These are phyloP conservation scores for Angomonas ambiguus DNA, from an alignment of 208 protist genomes.

Conservation along the genomic window DNA sequence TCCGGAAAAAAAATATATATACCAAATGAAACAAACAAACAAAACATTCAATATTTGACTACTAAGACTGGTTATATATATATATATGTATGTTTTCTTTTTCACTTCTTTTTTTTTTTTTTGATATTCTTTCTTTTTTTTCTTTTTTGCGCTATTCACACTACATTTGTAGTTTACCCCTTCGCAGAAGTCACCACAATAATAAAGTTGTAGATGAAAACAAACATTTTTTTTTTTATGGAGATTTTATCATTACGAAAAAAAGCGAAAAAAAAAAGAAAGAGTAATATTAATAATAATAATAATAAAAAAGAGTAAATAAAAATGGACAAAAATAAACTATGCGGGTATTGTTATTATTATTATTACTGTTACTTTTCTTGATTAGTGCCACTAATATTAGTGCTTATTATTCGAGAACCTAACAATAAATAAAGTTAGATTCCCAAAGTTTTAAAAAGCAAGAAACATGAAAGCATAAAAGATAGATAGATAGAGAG, in stretches of 20 bases:
- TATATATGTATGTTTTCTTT: constrained; percentile 1
- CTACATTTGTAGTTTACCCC: background rate
- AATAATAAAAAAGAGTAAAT: background rate
- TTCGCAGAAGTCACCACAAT: background rate
- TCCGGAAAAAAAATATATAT: background rate
- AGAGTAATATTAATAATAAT: constrained; percentile 10
- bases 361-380: background rate
- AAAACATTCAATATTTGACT: background rate
- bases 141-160: background rate
- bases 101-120: constrained; percentile 2
- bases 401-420: constrained; percentile 5
- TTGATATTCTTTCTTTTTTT: background rate
- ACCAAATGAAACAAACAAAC: background rate
- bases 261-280: constrained; percentile 5
- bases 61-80: background rate
- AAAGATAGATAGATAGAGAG: constrained; percentile 11
- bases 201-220: constrained; percentile 5
- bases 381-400: background rate
- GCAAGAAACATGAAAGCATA: constrained; percentile 1
- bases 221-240: too few relatives aligned
- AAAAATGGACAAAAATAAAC: too few relatives aligned
- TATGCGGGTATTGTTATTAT: constrained; percentile 3
- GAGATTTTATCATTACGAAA: constrained; percentile 3
- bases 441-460: background rate
- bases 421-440: background rate